Evolutionary conservation across 768 basidiomycete genomes (phyloP), one percentile per base, ranked within the genome.

Genomic region (Mycena belliarum): DNA sequence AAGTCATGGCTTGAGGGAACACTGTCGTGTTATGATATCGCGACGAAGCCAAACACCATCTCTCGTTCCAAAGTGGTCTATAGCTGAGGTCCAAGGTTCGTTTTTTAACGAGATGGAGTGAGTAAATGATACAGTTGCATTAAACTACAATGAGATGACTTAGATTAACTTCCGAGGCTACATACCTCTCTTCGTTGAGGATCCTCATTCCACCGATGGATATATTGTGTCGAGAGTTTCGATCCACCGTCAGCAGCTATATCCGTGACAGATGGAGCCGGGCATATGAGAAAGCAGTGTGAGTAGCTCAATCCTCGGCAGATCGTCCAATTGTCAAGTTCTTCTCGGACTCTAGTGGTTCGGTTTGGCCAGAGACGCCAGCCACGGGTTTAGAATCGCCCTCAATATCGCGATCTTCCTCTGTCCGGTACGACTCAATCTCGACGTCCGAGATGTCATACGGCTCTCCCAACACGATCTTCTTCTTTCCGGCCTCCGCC

Each of bases 1-100:
- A 57, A 23, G 74, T 60, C 74, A 75, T 75, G 58, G 42, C 29
- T 12, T 32, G 29, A 12, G 6, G 12, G 12, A 32, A 6, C 29
- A 54, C 4, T 2, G 25, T 23, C 59, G 26, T 37, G 43, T 50
- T 45, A 28, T 33, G 43, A 18, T 29, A n/a, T 48, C 11, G 28
- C 45, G 20, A 18, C 8, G 37, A 6, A 23, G 35, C 35, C 49
- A 57, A 57, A 57, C 42, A 51, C 14, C 43, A 41, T 21, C 23
- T 21, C 29, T 21, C 10, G 35, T 23, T 2, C 9, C 18, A 49
- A 35, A 33, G 6, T 7, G n/a, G n/a, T 25, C 8, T 11, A 2
- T 5, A 41, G n/a, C n/a, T n/a, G 40, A 6, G 11, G 18, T n/a
- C n/a, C n/a, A n/a, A n/a, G n/a, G n/a, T n/a, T 6, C 7, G n/a